A percentile compares a stretch with the other conserved stretches of the same genome.
Conservation (phyloP, 768 basidiomycete species). For the Rhodotorula diobovata region DNA sequence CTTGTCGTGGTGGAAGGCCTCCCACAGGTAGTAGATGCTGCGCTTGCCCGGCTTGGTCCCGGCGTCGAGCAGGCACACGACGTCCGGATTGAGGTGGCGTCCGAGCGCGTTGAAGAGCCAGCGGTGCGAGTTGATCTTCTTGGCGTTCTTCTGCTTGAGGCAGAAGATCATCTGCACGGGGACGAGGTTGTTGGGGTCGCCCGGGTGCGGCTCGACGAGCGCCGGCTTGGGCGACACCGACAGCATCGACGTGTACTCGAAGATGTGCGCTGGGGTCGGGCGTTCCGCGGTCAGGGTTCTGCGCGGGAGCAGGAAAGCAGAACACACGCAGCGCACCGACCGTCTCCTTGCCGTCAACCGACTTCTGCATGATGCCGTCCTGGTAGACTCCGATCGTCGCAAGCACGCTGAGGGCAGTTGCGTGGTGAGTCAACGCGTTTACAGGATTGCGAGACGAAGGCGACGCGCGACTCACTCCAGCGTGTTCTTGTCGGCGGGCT, state of each 20-base stretch:
- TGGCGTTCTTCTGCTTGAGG: conserved; percentile 63
- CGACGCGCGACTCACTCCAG: conserved; percentile 37
- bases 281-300: no score
- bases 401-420: conserved; percentile 29
- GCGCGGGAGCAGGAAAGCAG: conserved; percentile 47
- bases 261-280: conserved; percentile 74
- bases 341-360: conserved; percentile 54
- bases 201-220: conserved; percentile 80
- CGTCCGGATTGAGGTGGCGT: conserved; percentile 63
- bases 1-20: conserved; percentile 56
- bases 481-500: conserved; percentile 79
- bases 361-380: conserved; percentile 45
- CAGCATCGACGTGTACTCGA: conserved; percentile 96
- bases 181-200: conserved; percentile 85
- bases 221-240: conserved; percentile 87
- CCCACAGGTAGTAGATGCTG: conserved; percentile 94
- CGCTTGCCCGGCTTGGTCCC: conserved; percentile 96
- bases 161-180: conserved; percentile 54
- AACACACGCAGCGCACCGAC: conserved; percentile 45
- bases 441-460: neutral
- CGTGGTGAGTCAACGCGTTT: no score
- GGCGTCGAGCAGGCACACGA: conserved; percentile 86
- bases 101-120: conserved; percentile 95
- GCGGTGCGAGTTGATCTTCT: conserved; percentile 93
- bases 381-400: conserved; percentile 52